A percentile compares a stretch with the other conserved stretches of the same genome.
These are phyloP conservation scores for Fusarium continuum DNA, from an alignment of 2,329 filamentous ascomycete genomes.

Conservation along the genomic window DNA sequence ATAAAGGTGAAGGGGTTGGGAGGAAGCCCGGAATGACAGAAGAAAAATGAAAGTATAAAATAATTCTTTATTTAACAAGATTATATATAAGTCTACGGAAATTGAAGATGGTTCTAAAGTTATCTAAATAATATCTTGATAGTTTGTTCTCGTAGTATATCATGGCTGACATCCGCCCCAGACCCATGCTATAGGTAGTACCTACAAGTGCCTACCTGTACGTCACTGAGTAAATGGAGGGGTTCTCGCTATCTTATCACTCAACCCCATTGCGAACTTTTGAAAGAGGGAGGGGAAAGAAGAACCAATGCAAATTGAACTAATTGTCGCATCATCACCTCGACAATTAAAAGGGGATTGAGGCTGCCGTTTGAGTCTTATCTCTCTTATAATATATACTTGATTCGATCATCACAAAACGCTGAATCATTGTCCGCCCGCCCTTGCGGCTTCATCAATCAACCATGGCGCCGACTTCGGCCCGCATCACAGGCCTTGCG, in stretches of 20 bases:
- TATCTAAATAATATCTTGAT: too few relatives aligned
- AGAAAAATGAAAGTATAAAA: not conserved
- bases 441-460: constrained; percentile 15
- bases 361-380: not conserved
- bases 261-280: constrained; percentile 23
- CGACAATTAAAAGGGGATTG: not conserved
- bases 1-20: not conserved
- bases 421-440: not conserved
- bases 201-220: too few relatives aligned
- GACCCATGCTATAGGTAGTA: too few relatives aligned
- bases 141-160: too few relatives aligned
- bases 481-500: constrained; percentile 56
- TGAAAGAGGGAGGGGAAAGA: constrained; percentile 30
- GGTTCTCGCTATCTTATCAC: constrained; percentile 42
- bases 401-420: not conserved
- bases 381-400: not conserved
- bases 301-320: constrained; percentile 20
- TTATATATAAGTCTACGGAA: too few relatives aligned
- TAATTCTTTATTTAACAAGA: too few relatives aligned
- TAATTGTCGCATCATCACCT: constrained; percentile 1
- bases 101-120: too few relatives aligned
- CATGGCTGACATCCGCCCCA: too few relatives aligned
- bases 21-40: not conserved
- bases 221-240: constrained; percentile 29
- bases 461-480: constrained; percentile 43